phyloP scores from a whole-genome alignment of 2,329 filamentous ascomycete genomes.

The Phaeosphaeriaceae sp. region DNA sequence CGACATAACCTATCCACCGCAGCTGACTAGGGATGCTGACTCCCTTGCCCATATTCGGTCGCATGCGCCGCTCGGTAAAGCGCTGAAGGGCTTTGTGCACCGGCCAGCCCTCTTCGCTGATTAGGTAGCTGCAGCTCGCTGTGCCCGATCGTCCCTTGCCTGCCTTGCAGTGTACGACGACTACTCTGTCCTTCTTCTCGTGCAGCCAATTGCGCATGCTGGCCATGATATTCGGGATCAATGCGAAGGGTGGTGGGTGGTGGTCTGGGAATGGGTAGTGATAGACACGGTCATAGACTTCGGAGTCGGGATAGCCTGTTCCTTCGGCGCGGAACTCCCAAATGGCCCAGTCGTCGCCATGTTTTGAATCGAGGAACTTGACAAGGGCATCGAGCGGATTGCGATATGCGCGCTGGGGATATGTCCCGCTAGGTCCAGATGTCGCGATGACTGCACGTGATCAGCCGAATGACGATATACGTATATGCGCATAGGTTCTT shows the following conservation, averaged over 20 bases:
- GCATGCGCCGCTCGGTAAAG: conserved; percentile 87
- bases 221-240: conserved; percentile 88
- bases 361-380: conserved; percentile 83
- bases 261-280: conserved; percentile 98
- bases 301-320: conserved; percentile 90
- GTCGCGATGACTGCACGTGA: conserved; percentile 65
- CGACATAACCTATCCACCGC: conserved; percentile 86
- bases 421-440: conserved; percentile 87
- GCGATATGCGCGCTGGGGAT: conserved; percentile 90
- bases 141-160: conserved; percentile 94
- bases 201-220: conserved; percentile 89
- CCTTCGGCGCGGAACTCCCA: conserved; percentile 99
- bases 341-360: conserved; percentile 83
- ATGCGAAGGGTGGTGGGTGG: conserved; percentile 89
- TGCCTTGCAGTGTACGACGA: conserved; percentile 95
- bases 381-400: conserved; percentile 90
- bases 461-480: conserved; percentile 48
- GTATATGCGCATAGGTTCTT: conserved; percentile 51
- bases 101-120: conserved; percentile 81
- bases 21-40: conserved; percentile 93
- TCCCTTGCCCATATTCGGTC: conserved; percentile 84
- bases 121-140: conserved; percentile 85
- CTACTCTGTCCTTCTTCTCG: conserved; percentile 66
- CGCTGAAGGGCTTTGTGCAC: conserved; percentile 67
- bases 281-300: conserved; percentile 82